Conservation (phyloP, 1,284 basidiomycete genomes). For the Neonothopanus nambi region DNA sequence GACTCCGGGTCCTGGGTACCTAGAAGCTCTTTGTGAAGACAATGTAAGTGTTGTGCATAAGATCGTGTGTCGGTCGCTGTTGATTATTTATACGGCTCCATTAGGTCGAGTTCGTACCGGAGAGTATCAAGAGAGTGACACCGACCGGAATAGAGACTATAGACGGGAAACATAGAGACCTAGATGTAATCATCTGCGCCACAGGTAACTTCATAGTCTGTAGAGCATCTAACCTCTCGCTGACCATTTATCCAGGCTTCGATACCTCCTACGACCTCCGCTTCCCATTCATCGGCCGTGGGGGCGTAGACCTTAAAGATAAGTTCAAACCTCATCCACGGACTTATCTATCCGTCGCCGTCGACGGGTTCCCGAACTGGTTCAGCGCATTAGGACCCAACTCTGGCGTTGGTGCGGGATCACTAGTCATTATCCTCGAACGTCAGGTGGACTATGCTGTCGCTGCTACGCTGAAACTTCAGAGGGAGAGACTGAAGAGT, state of each 20-base stretch:
- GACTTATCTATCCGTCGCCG: slow-evolving; percentile 55
- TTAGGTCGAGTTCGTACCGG: slow-evolving; percentile 56
- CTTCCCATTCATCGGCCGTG: slow-evolving; percentile 53
- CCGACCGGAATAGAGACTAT: slow-evolving; percentile 54
- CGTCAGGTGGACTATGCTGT: slow-evolving; percentile 56
- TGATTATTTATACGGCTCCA: background rate
- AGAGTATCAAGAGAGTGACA: slow-evolving; percentile 50
- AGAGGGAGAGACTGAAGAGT: slow-evolving; percentile 58
- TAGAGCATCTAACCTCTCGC: background rate
- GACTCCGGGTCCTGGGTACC: slow-evolving; percentile 66
- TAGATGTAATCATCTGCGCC: slow-evolving; percentile 62
- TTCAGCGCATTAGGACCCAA: slow-evolving; percentile 60
- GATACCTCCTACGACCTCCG: slow-evolving; percentile 52
- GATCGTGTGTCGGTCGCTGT: background rate
- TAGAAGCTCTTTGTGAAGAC: slow-evolving; percentile 60
- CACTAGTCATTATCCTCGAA: slow-evolving; percentile 54
- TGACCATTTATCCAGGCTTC: slow-evolving; percentile 38
- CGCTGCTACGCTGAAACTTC: slow-evolving; percentile 54
- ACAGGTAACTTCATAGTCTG: slow-evolving; percentile 36
- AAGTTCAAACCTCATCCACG: slow-evolving; percentile 53
- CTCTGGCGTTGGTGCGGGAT: slow-evolving; percentile 50
- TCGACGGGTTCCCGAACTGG: slow-evolving; percentile 64
- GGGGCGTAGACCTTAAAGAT: slow-evolving; percentile 46
- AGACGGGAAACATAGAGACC: slow-evolving; percentile 52
- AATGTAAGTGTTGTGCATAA: slow-evolving; percentile 42